A percentile compares a stretch with the other conserved stretches of the same genome.
phyloP scores from a whole-genome alignment of 345 rosid species.

The Citrus mangshanensis region DNA sequence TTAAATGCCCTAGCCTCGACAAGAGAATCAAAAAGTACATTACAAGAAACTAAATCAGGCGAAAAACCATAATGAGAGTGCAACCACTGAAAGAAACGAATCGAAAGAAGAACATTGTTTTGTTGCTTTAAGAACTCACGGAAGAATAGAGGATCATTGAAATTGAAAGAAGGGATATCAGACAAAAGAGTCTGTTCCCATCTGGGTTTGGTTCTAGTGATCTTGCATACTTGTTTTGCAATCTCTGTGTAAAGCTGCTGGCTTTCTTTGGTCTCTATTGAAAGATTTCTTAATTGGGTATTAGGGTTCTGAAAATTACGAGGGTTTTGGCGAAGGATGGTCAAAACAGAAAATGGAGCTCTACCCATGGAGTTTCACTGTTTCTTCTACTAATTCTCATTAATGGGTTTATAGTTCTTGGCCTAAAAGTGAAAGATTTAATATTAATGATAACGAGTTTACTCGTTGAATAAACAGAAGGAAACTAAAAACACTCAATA shows the following conservation, averaged over 20 bases:
- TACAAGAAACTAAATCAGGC: constrained; percentile 45
- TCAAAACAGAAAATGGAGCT: constrained; percentile 25
- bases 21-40: constrained; percentile 51
- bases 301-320: constrained; percentile 23
- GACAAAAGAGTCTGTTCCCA: constrained; percentile 56
- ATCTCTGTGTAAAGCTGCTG: constrained; percentile 25
- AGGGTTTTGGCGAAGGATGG: constrained; percentile 25
- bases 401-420: neutral
- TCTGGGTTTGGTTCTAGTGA: constrained; percentile 42
- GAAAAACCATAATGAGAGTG: constrained; percentile 24
- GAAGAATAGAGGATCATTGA: constrained; percentile 50
- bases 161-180: constrained; percentile 52
- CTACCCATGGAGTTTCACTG: constrained; percentile 32
- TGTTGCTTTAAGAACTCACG: constrained; percentile 44
- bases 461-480: neutral
- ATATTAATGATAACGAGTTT: neutral
- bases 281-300: constrained; percentile 29
- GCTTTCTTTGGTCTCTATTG: constrained; percentile 23
- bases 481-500: neutral
- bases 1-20: constrained; percentile 51
- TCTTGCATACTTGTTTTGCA: constrained; percentile 41
- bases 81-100: constrained; percentile 55
- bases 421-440: neutral
- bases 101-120: constrained; percentile 46
- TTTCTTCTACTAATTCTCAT: neutral